A percentile compares a stretch with the other conserved stretches of the same genome.
Conservation (phyloP, 345 rosid genomes). For the Leavenworthia alabamica region DNA sequence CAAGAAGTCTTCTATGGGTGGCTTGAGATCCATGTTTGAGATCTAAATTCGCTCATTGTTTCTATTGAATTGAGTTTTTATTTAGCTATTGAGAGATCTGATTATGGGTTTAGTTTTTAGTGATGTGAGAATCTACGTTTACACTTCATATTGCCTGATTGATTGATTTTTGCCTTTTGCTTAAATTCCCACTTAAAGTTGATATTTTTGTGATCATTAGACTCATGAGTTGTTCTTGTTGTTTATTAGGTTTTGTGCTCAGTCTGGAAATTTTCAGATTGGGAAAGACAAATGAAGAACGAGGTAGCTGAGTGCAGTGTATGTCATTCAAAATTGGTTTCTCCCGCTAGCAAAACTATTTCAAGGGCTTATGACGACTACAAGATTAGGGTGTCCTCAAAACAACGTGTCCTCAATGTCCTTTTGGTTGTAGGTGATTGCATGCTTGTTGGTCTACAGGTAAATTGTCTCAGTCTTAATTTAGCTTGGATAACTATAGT, state of each 20-base stretch:
- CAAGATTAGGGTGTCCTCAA: conserved; percentile 43
- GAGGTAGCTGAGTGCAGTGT: conserved; percentile 79
- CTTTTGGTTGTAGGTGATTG: conserved; percentile 69
- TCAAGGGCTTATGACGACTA: conserved; percentile 56
- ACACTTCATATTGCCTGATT: not conserved
- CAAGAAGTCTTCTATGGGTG: conserved; percentile 2
- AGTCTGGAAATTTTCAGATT: not conserved
- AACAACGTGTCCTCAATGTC: conserved; percentile 45
- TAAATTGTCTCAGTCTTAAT: conserved; percentile 9
- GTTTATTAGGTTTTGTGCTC: conserved; percentile 27
- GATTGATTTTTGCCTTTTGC: not conserved
- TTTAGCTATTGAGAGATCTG: conserved; percentile 22
- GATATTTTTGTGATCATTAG: not conserved
- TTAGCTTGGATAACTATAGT: not conserved
- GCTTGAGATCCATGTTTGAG: conserved; percentile 16
- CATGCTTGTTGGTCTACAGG: conserved; percentile 59
- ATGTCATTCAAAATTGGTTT: conserved; percentile 52
- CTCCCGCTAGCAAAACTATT: conserved; percentile 37
- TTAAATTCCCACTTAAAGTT: conserved; percentile 12
- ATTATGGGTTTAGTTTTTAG: conserved; percentile 7
- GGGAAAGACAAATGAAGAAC: conserved; percentile 48
- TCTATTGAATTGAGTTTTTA: not conserved
- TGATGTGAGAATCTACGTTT: not conserved
- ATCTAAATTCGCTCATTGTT: conserved; percentile 8
- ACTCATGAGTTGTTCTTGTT: not conserved